Conservation (phyloP, 1,284 basidiomycete genomes). For the Rhodotorula sp. region DNA sequence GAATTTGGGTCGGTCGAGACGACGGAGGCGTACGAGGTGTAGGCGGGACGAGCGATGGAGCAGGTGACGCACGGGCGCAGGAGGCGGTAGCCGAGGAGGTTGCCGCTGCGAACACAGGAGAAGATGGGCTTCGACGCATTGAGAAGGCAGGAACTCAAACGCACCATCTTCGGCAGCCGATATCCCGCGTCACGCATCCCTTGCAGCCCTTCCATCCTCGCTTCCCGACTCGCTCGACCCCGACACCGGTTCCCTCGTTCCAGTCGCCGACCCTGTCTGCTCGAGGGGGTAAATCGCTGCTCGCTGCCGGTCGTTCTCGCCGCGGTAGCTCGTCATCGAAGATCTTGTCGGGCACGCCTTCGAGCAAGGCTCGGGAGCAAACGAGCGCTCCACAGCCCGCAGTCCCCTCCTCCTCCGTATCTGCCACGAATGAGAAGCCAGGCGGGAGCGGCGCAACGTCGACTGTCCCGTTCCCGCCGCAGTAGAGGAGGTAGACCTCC, state of each 20-base stretch:
- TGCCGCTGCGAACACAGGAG: constrained; percentile 18
- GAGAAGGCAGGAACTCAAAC: not conserved
- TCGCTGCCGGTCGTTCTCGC: not conserved
- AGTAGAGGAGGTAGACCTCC: constrained; percentile 23
- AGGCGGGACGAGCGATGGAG: constrained; percentile 13
- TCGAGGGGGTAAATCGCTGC: constrained; percentile 24
- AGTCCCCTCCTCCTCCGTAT: not conserved
- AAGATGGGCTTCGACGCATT: not conserved
- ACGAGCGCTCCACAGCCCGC: constrained; percentile 29
- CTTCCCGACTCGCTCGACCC: constrained; percentile 7
- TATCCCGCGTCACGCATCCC: constrained; percentile 24
- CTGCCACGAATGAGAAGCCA: not conserved
- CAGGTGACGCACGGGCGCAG: constrained; percentile 25
- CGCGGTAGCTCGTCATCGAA: constrained; percentile 1
- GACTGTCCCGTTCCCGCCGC: constrained; percentile 9
- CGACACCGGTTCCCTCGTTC: not conserved
- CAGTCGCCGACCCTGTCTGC: not conserved
- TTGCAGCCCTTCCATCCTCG: constrained; percentile 17
- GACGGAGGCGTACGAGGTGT: constrained; percentile 5
- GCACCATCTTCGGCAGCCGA: constrained; percentile 32
- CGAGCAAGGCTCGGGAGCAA: constrained; percentile 20
- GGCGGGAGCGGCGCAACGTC: not conserved
- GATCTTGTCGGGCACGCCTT: constrained; percentile 13
- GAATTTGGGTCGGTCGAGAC: not conserved
- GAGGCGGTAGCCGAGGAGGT: constrained; percentile 32